Percentiles rank a stretch among this genome's conserved stretches.
Evolutionary conservation across 768 basidiomycete species (phyloP).

Genomic region (Sarcodon sp.): DNA sequence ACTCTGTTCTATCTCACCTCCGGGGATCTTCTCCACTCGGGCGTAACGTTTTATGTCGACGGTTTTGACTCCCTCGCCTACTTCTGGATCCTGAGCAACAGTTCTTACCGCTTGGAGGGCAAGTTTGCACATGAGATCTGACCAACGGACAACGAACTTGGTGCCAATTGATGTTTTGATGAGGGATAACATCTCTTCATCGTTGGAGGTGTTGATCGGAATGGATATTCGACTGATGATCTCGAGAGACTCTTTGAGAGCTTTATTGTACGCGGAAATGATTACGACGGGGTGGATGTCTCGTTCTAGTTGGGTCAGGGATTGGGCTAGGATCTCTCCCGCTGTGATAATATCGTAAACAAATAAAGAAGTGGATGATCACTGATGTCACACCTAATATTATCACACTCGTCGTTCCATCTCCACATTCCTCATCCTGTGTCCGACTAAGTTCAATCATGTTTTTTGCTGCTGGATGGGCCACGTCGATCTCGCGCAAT

Average conservation of each 20-base stretch:
- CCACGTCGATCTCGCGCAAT: constrained; percentile 95
- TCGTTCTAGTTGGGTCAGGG: constrained; percentile 84
- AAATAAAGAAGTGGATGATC: not conserved
- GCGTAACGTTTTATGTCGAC: constrained; percentile 99
- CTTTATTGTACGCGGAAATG: constrained; percentile 96
- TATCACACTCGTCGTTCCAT: constrained; percentile 97
- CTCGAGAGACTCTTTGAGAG: constrained; percentile 81
- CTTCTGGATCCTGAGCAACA: constrained; percentile 62
- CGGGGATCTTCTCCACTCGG: constrained; percentile 93
- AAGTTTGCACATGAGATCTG: constrained; percentile 92
- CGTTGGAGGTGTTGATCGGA: constrained; percentile 78
- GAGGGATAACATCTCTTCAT: constrained; percentile 86
- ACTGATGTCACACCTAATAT: constrained; percentile 57
- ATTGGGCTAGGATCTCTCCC: constrained; percentile 95
- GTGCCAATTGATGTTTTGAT: constrained; percentile 99
- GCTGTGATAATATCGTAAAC: constrained; percentile 28
- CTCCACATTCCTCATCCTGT: constrained; percentile 98
- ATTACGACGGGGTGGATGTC: constrained; percentile 99
- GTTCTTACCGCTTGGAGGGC: constrained; percentile 88
- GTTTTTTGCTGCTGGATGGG: constrained; percentile 97
- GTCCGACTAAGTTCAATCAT: constrained; percentile 98
- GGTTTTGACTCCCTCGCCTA: constrained; percentile 46
- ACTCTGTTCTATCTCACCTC: constrained; percentile 93
- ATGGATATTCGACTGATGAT: constrained; percentile 82
- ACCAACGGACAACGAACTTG: constrained; percentile 94